These are phyloP conservation scores for Harringtonia aguacate DNA, from an alignment of 2,329 filamentous ascomycete genomes.

Conservation along the genomic window DNA sequence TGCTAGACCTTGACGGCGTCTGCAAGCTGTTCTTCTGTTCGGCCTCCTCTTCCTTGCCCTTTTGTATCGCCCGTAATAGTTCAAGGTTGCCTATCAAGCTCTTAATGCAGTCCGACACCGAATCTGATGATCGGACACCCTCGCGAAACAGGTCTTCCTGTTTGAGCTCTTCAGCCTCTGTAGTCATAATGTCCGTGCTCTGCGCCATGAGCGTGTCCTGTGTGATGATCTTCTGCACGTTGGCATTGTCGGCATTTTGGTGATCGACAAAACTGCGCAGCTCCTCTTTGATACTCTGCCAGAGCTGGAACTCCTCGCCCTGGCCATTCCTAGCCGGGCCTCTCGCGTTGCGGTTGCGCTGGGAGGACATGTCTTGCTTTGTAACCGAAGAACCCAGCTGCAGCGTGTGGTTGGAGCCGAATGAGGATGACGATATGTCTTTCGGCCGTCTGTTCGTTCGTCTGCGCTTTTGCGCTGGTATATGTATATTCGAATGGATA, in stretches of 20 bases:
- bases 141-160: slow-evolving; percentile 18
- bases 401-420: too few relatives aligned
- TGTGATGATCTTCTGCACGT: slow-evolving; percentile 24
- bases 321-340: slow-evolving; percentile 27
- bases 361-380: slow-evolving; percentile 9
- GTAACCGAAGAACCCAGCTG: too few relatives aligned
- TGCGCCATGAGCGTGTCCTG: slow-evolving; percentile 28
- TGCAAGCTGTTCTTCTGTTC: slow-evolving; percentile 16
- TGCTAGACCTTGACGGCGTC: slow-evolving; percentile 13
- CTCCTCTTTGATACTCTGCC: slow-evolving; percentile 28
- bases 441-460: too few relatives aligned
- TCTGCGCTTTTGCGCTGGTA: too few relatives aligned
- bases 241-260: slow-evolving; percentile 29
- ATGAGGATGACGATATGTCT: too few relatives aligned
- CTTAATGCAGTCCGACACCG: slow-evolving; percentile 22
- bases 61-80: slow-evolving; percentile 27
- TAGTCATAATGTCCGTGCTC: slow-evolving; percentile 23
- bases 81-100: slow-evolving; percentile 25
- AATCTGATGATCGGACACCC: slow-evolving; percentile 20
- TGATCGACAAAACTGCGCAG: slow-evolving; percentile 22
- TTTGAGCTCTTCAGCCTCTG: slow-evolving; percentile 15
- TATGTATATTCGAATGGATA: too few relatives aligned
- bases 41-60: slow-evolving; percentile 27
- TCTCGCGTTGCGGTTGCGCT: slow-evolving; percentile 18
- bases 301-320: slow-evolving; percentile 30